Base-by-base conservation (phyloP, 228 moss, liverwort and hornwort species). In the Sphagnum fallax region DNA sequence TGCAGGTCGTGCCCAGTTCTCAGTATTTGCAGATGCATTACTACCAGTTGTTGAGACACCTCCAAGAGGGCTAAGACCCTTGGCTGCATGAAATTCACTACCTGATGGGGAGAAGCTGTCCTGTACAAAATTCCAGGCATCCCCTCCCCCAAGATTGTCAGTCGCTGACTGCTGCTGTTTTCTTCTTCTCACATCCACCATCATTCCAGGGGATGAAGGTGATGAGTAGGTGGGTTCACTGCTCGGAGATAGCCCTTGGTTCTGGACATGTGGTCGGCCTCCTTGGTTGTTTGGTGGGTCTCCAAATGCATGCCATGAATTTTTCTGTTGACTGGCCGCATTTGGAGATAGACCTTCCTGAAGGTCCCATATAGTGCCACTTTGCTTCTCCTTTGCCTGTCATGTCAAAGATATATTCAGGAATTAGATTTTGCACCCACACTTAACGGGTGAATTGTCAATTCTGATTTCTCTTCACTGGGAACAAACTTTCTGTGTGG, bases 301-400 rank as follows among this genome's bases (percentile, higher is more conserved):
- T 63, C 79, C 76, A 63, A 95, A 95, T 8, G 95, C 87, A 71
- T 92, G 90, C 95, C 95, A 95, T 8, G 79, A 68, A 11, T 50
- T 74, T 60, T 81, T 75, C 50, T 91, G 89, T 49, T 68, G 72
- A 47, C 47, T 79, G 61, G 70, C 50, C 13, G 18, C 67, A 13
- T 16, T 51, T 14, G 86, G 76, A 67, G 97, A 83, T 50, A 98
- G 80, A 48, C 97, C 97, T 64, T 98, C 91, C 79, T 98, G 97
- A 52, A 93, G 88, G 70, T 98, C 97, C 97, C 97, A 93, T 53
- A 98, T 93, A 4, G 97, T 88, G 76, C 90, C 97, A 72, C 82
- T 82, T 50, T 78, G 88, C 68, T 80, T 70, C 67, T 88, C 93
- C 62, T 70, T 52, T 0, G 88, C 71, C 89, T 90, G 88, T 50